Conservation (phyloP, 2,329 filamentous ascomycete genomes). For the Diaporthe citri region DNA sequence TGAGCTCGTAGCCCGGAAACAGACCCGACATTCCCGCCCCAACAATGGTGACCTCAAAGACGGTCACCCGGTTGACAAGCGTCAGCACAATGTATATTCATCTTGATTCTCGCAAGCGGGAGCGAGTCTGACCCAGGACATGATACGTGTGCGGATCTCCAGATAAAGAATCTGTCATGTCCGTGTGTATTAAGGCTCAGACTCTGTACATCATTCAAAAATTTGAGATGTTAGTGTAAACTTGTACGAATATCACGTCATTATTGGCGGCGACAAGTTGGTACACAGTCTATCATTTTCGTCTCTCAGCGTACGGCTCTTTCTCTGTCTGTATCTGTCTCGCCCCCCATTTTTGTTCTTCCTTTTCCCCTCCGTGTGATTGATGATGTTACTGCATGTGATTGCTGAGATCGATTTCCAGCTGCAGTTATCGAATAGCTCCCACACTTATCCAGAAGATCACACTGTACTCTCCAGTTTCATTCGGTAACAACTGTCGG, state of each 20-base stretch:
- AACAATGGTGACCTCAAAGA: background rate
- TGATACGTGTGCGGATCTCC: background rate
- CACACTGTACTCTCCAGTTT: background rate
- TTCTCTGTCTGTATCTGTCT: background rate
- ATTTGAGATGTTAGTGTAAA: too few species aligned
- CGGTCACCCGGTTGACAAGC: background rate
- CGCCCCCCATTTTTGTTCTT: too few species aligned
- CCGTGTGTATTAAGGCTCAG: background rate
- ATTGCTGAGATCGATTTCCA: too few species aligned
- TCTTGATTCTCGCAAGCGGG: background rate
- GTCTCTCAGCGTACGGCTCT: background rate
- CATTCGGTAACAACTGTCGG: background rate
- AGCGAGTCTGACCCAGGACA: background rate
- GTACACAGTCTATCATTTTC: background rate
- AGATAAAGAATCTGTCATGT: background rate
- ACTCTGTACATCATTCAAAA: background rate
- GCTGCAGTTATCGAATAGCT: background rate
- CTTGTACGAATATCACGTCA: background rate
- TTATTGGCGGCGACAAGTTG: background rate
- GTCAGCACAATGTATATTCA: background rate
- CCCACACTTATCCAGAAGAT: too few species aligned
- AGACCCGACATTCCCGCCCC: background rate
- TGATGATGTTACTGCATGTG: background rate
- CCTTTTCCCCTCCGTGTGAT: background rate
- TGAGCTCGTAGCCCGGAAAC: background rate